These are phyloP conservation scores for Aethionema arabicum DNA, from an alignment of 345 rosid species.

Conservation along the genomic window DNA sequence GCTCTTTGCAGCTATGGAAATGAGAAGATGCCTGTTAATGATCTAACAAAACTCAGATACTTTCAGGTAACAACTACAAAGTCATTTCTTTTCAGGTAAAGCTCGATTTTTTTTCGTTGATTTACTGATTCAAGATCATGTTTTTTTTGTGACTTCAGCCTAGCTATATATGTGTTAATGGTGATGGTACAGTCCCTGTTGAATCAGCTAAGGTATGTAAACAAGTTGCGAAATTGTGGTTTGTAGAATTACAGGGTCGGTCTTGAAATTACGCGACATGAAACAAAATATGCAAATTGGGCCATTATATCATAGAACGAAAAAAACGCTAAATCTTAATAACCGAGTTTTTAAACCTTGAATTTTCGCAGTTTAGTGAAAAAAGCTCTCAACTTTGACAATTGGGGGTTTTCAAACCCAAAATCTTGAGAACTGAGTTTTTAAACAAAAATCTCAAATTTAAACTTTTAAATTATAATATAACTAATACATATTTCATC, in stretches of 20 bases:
- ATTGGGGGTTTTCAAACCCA: no score
- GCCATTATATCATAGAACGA: no score
- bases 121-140: conserved; percentile 11
- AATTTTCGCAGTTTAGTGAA: no score
- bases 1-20: conserved; percentile 77
- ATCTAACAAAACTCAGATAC: conserved; percentile 53
- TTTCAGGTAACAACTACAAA: conserved; percentile 51
- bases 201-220: conserved; percentile 81
- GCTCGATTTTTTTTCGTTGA: background rate
- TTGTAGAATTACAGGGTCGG: background rate
- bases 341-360: no score
- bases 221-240: conserved; percentile 7
- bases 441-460: no score
- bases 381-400: no score
- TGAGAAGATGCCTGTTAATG: conserved; percentile 66
- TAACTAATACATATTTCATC: no score
- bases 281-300: no score
- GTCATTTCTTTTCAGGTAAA: background rate
- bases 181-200: conserved; percentile 94
- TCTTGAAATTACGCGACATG: no score
- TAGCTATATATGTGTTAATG: conserved; percentile 72
- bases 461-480: no score
- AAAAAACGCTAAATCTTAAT: no score
- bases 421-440: no score
- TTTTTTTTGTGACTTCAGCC: conserved; percentile 54